Percentiles rank a stretch among this genome's conserved stretches.
phyloP scores from a whole-genome alignment of 192 early-diverging fungal genomes.

The Coemansia sp. region DNA sequence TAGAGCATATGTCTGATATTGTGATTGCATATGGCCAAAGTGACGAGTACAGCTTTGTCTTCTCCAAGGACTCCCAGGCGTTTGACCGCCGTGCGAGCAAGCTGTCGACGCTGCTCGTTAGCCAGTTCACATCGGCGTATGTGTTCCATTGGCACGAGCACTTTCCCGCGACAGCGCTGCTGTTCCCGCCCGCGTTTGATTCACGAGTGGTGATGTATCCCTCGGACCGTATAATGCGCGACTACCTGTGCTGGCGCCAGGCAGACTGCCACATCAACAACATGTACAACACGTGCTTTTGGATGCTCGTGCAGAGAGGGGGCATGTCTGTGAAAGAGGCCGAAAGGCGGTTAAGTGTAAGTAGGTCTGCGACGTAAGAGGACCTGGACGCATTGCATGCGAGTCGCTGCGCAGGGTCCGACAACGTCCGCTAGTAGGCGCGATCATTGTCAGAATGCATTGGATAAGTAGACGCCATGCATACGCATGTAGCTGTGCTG shows the following conservation, averaged over 20 bases:
- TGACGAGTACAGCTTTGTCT: constrained; percentile 89
- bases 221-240: constrained; percentile 72
- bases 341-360: constrained; percentile 69
- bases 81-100: constrained; percentile 80
- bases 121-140: constrained; percentile 84
- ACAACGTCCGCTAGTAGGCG: too few species aligned
- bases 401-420: neutral
- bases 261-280: constrained; percentile 96
- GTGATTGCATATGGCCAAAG: constrained; percentile 87
- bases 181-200: constrained; percentile 89
- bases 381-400: neutral
- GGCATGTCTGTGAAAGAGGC: constrained; percentile 67
- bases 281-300: constrained; percentile 95
- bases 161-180: constrained; percentile 63
- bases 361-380: neutral
- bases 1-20: constrained; percentile 78
- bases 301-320: constrained; percentile 79
- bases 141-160: constrained; percentile 78
- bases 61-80: constrained; percentile 61
- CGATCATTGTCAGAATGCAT: too few species aligned
- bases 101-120: constrained; percentile 77
- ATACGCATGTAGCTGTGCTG: constrained; percentile 7
- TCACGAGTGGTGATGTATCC: constrained; percentile 88
- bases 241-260: constrained; percentile 95
- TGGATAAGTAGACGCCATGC: neutral